These are phyloP conservation scores for Lumnitzera racemosa DNA, from an alignment of 345 rosid genomes.

Conservation along the genomic window DNA sequence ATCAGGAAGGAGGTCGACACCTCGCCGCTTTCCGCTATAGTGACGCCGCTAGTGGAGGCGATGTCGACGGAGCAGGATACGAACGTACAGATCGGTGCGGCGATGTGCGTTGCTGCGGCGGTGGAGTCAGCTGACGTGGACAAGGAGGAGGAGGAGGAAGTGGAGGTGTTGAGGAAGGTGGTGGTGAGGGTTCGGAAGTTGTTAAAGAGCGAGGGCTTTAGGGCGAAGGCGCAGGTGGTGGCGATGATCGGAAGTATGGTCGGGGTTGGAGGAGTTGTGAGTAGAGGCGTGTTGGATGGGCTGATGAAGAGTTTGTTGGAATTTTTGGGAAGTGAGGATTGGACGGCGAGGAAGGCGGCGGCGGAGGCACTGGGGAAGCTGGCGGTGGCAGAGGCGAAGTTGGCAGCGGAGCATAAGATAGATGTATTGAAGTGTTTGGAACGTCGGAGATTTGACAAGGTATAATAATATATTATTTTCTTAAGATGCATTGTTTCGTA, in stretches of 20 bases:
- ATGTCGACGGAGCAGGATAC: constrained; percentile 58
- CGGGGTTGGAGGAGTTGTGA: constrained; percentile 45
- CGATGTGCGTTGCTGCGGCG: constrained; percentile 73
- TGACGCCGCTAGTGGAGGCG: constrained; percentile 58
- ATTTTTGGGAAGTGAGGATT: constrained; percentile 63
- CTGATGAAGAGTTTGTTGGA: constrained; percentile 52
- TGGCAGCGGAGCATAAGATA: constrained; percentile 46
- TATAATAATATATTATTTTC: constrained; percentile 10
- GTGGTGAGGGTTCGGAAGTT: constrained; percentile 66
- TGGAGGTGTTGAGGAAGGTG: constrained; percentile 50
- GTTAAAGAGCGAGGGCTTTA: constrained; percentile 60
- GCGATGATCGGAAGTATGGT: constrained; percentile 60
- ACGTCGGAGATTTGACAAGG: constrained; percentile 83
- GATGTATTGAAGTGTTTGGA: constrained; percentile 43
- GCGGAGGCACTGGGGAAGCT: constrained; percentile 77
- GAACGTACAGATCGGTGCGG: constrained; percentile 76
- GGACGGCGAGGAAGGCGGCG: constrained; percentile 87
- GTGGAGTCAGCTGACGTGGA: constrained; percentile 34
- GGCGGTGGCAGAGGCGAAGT: constrained; percentile 46
- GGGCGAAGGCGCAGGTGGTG: constrained; percentile 63
- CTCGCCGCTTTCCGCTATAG: constrained; percentile 45
- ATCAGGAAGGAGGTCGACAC: constrained; percentile 54
- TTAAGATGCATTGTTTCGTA: not conserved
- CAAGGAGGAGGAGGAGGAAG: constrained; percentile 47
- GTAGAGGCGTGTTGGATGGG: constrained; percentile 55